Evolutionary conservation across 371 early-diverging fungal genomes (phyloP), one percentile per base, ranked within the genome.

Genomic region (Mortierella sp.): DNA sequence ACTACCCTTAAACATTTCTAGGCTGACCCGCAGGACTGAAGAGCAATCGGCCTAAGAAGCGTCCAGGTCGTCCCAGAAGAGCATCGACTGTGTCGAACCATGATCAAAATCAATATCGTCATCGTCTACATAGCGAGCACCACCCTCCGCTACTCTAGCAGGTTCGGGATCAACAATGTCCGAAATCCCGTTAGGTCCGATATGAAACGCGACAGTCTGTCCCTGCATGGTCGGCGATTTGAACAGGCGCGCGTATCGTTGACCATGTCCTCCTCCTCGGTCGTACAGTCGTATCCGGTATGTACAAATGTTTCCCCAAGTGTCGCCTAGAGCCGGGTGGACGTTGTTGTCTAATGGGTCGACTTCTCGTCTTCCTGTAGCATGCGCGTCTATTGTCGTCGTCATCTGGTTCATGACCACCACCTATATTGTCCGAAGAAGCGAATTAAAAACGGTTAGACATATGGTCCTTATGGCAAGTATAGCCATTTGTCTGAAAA

Each of bases 381-480:
- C 10, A 44, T 37, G n/a, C 1, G 73, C 9, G 21, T 79, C 86
- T 37, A 80, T 50, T 67, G 79, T 86, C 54, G 81, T 79, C 3
- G 86, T 79, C 86, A 86, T 86, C 21, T 86, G 86, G 53, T 86
- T 86, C 72, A 86, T 76, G 24, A 81, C 82, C 2, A 86, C 81
- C 16, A 86, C 81, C 86, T 86, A 81, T 13, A 73, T 13, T 40
- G 48, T 14, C 21, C 43, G 43, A 48, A 37, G 26, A 14, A 51
- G 5, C 34, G n/a, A 53, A 28, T 10, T 21, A 2, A n/a, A n/a
- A n/a, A n/a, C n/a, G n/a, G n/a, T n/a, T n/a, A n/a, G n/a, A n/a
- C n/a, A n/a, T n/a, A n/a, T n/a, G n/a, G 37, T 10, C 21, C 3
- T 3, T 10, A 8, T 9, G 9, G 37, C 8, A 5, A 31, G 64